phyloP scores from a whole-genome alignment of 768 basidiomycete genomes.

The Boletus pseudopeckii region DNA sequence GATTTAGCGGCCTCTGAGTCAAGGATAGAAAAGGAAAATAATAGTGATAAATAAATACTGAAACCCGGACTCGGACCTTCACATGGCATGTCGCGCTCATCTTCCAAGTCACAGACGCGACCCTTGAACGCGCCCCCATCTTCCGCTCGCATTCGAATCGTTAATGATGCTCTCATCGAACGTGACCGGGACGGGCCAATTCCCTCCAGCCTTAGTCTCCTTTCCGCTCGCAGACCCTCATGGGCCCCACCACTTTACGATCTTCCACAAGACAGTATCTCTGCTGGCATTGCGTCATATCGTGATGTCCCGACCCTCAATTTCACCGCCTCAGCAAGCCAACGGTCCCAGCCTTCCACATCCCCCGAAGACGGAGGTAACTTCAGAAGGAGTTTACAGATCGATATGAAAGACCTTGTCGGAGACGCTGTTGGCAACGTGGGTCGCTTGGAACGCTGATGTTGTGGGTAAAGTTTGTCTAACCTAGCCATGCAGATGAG shows the following conservation, averaged over 20 bases:
- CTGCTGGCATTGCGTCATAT: conserved; percentile 25
- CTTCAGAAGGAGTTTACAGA: conserved; percentile 58
- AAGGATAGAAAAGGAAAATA: not conserved
- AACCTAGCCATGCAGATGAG: conserved; percentile 61
- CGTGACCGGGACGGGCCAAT: conserved; percentile 25
- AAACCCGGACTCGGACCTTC: not conserved
- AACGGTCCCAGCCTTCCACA: conserved; percentile 20
- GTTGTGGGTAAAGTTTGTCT: not conserved
- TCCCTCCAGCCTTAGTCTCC: conserved; percentile 29
- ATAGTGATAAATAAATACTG: not conserved
- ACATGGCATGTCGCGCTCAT: conserved; percentile 24
- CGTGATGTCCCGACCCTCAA: conserved; percentile 29
- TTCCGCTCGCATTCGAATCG: conserved; percentile 23
- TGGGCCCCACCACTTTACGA: conserved; percentile 33
- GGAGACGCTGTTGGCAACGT: conserved; percentile 85
- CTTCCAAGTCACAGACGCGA: conserved; percentile 20
- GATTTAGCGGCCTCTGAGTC: not conserved
- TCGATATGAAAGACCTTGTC: conserved; percentile 76
- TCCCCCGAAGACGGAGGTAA: conserved; percentile 56
- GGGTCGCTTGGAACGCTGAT: conserved; percentile 25
- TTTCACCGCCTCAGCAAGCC: conserved; percentile 7
- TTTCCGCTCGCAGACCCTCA: conserved; percentile 33
- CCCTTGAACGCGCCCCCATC: not conserved
- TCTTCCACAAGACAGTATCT: conserved; percentile 21
- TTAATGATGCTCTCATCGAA: conserved; percentile 13